phyloP scores from a whole-genome alignment of 2,329 filamentous ascomycete genomes.

The Fusarium oxysporum region DNA sequence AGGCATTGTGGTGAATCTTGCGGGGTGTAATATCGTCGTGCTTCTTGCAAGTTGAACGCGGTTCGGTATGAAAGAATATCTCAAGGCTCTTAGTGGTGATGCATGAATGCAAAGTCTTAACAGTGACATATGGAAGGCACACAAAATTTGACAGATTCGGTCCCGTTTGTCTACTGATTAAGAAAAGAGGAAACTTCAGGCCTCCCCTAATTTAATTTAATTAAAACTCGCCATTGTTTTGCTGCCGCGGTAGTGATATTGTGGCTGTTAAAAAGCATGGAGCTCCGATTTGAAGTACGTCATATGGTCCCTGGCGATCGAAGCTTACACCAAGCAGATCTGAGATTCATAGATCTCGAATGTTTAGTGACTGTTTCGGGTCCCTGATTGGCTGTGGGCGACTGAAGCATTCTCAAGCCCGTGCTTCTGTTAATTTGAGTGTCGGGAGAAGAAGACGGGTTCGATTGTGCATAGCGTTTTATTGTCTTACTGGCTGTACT shows the following conservation, averaged over 20 bases:
- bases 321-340: slow-evolving; percentile 34
- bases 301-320: slow-evolving; percentile 50
- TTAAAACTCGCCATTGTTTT: slow-evolving; percentile 12
- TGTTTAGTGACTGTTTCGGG: background rate
- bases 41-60: background rate
- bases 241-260: slow-evolving; percentile 38
- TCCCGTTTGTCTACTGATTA: background rate
- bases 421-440: background rate
- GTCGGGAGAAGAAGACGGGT: background rate
- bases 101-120: background rate
- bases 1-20: slow-evolving; percentile 45
- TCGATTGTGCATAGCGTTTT: background rate
- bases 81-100: background rate
- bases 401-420: background rate
- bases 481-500: background rate
- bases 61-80: background rate
- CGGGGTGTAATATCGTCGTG: background rate
- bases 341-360: slow-evolving; percentile 26
- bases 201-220: background rate
- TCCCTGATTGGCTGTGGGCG: slow-evolving; percentile 11
- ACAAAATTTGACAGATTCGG: background rate
- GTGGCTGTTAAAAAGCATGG: slow-evolving; percentile 31
- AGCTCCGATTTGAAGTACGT: slow-evolving; percentile 49
- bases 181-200: background rate
- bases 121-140: slow-evolving; percentile 8